Evolutionary conservation across 1,139 yeast species (phyloP).

Genomic region (Nakaseomyces sp.): DNA sequence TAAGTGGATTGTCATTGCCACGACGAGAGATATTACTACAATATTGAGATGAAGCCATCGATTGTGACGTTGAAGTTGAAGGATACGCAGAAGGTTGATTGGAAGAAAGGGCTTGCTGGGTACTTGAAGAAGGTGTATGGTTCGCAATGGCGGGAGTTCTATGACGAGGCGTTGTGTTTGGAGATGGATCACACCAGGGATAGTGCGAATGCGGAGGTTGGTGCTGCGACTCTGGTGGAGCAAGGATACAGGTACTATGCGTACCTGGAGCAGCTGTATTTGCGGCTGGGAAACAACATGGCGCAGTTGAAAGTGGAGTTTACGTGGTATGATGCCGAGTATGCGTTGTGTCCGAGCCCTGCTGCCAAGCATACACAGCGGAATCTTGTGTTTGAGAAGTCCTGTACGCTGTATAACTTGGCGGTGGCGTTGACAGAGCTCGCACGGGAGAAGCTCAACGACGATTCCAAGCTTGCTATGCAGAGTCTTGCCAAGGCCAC

Average conservation of each 20-base stretch:
- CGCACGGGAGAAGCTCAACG: slow-evolving; percentile 35
- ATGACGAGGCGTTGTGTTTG: slow-evolving; percentile 21
- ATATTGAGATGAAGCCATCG: slow-evolving; percentile 28
- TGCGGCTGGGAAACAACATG: slow-evolving; percentile 60
- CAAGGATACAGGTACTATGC: slow-evolving; percentile 67
- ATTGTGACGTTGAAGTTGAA: slow-evolving; percentile 22
- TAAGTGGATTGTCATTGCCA: too few relatives aligned
- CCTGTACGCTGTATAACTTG: slow-evolving; percentile 68
- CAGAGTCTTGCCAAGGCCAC: slow-evolving; percentile 66
- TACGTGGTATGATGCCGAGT: slow-evolving; percentile 69
- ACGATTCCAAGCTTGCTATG: slow-evolving; percentile 52
- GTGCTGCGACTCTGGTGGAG: slow-evolving; percentile 39
- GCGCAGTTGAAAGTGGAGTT: slow-evolving; percentile 54
- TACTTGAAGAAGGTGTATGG: slow-evolving; percentile 29
- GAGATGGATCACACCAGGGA: slow-evolving; percentile 26
- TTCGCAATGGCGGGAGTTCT: slow-evolving; percentile 26
- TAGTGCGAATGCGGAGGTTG: slow-evolving; percentile 40
- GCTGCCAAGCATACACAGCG: slow-evolving; percentile 49
- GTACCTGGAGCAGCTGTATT: slow-evolving; percentile 69
- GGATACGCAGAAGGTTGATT: slow-evolving; percentile 27
- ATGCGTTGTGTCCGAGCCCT: slow-evolving; percentile 32
- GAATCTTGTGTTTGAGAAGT: slow-evolving; percentile 82
- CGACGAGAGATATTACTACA: too few relatives aligned
- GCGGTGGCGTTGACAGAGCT: slow-evolving; percentile 49
- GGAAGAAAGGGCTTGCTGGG: slow-evolving; percentile 26